phyloP scores from a whole-genome alignment of 176 grass and related monocot genomes.

The Cenchrus purpureus region DNA sequence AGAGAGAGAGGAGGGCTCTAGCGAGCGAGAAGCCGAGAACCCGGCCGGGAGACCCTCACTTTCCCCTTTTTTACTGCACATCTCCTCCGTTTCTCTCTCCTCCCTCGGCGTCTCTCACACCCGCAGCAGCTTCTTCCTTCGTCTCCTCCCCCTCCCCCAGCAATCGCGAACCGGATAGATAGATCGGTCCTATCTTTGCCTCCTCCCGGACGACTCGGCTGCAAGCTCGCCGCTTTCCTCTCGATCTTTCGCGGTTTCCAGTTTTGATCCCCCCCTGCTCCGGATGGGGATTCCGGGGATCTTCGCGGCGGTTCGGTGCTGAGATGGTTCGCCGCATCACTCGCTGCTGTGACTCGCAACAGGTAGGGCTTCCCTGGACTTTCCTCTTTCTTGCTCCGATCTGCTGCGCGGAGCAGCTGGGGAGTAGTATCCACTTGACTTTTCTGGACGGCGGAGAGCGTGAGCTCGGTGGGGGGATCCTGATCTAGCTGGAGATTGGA shows the following conservation, averaged over 20 bases:
- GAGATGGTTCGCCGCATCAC: conserved; percentile 51
- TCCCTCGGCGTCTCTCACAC: background rate
- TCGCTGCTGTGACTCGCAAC: conserved; percentile 33
- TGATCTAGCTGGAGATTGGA: conserved; percentile 33
- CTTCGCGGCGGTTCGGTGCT: conserved; percentile 42
- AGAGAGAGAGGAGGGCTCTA: background rate
- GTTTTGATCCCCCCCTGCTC: conserved; percentile 1
- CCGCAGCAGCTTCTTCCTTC: conserved; percentile 31
- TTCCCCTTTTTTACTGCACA: conserved; percentile 54
- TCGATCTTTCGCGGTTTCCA: background rate
- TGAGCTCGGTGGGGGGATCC: conserved; percentile 15
- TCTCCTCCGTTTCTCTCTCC: background rate
- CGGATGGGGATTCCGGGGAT: conserved; percentile 40
- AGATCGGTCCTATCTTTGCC: conserved; percentile 50
- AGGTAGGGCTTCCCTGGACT: conserved; percentile 21
- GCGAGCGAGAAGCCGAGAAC: conserved; percentile 5
- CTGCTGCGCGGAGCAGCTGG: conserved; percentile 4
- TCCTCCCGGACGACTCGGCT: conserved; percentile 14
- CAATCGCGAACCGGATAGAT: conserved; percentile 50
- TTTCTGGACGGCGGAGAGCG: conserved; percentile 7
- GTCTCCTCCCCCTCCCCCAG: conserved; percentile 35
- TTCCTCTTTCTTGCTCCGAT: conserved; percentile 33
- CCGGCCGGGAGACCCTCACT: conserved; percentile 32
- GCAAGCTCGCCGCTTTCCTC: background rate
- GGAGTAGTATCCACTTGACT: background rate